Evolutionary conservation across 2,329 filamentous ascomycete species (phyloP), one percentile per base, ranked within the genome.

Genomic region (Xylaria sp.): DNA sequence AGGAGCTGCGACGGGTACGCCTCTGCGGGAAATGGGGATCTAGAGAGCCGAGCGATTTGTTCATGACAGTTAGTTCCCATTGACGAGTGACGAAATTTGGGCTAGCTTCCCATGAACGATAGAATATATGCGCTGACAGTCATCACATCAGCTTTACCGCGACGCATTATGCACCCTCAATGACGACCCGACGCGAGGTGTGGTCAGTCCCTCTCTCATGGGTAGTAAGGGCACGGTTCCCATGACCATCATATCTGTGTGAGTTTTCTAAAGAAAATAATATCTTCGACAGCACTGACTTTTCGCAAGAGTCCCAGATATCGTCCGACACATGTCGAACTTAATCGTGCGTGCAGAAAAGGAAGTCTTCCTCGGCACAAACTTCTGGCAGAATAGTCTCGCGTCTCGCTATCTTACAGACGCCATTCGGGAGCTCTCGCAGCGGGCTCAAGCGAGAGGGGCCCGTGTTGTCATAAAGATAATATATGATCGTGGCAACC

Each of bases 311-410:
- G 77, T 91, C 21, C 87, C 88, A 0, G 90, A 93, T 71, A 85
- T 93, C 27, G 86, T 85, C 62, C 82, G 89, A 1, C 90, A 93
- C 73, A 90, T 91, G 77, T 86, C 89, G 1, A 93, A 93, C 67
- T 79, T 91, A 19, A 93, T 94, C 33, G 90, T 84, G 2, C 81
- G 87, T 3, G 91, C 91, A 0, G 82, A 91, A 68, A 83, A 83
- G 33, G 91, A 94, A 69, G 86, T 94, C 0, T 87, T 90, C 58
- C 78, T 93, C 9, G 87, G 87, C 0, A 93, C 91, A 0, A 92
- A 91, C 68, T 91, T 87, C 70, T 93, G 91, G 91, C 84, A 88
- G 62, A 81, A 87, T 41, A 89, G 89, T 0, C 81, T 87, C 8
- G 89, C 90, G 0, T 88, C 88, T 41, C 83, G 80, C 4, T 82